Conservation (phyloP, 2,329 filamentous ascomycete genomes). For the Conoideocrella luteorostrata region DNA sequence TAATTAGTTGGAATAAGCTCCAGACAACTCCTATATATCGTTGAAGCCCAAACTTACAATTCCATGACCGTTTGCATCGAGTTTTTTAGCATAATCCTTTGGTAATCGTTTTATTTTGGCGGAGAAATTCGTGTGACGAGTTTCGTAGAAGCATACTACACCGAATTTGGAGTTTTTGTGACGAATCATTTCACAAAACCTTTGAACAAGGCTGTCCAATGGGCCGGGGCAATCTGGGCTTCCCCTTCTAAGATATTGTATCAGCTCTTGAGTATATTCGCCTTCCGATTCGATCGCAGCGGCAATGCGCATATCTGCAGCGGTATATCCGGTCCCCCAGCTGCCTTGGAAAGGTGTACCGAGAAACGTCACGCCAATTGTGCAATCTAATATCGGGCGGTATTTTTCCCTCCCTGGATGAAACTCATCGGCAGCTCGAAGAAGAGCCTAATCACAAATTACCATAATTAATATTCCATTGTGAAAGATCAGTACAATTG, state of each 20-base stretch:
- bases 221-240: background rate
- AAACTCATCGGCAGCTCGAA: background rate
- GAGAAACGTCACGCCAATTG: background rate
- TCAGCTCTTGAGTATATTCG: background rate
- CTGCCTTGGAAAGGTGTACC: background rate
- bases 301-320: background rate
- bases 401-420: background rate
- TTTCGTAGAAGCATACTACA: constrained; percentile 1
- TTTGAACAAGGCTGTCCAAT: background rate
- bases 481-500: background rate
- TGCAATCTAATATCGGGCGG: background rate
- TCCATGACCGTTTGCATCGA: background rate
- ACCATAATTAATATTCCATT: background rate
- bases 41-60: background rate
- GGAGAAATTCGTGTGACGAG: background rate
- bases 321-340: background rate
- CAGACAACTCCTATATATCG: too few relatives aligned
- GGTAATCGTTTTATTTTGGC: background rate
- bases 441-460: background rate
- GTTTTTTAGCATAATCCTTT: background rate
- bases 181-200: background rate
- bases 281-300: background rate
- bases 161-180: background rate
- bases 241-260: background rate
- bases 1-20: background rate